Evolutionary conservation across 148 eudicot species (phyloP).

Genomic region (Rhododendron ovatum): DNA sequence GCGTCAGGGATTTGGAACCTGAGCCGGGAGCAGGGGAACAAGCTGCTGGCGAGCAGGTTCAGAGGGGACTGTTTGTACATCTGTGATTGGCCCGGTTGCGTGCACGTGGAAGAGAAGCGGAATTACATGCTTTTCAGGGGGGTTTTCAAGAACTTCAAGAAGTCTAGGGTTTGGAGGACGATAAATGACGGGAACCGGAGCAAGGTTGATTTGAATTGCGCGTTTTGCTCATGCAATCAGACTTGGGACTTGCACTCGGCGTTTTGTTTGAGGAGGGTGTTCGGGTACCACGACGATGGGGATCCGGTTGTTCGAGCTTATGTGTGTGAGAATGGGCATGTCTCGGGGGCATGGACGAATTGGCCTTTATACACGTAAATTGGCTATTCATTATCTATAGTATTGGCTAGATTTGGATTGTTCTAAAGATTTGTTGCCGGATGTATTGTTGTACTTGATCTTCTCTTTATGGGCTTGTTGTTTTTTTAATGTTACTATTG

Average conservation of each 20-base stretch:
- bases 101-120: constrained; percentile 72
- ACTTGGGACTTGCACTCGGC: constrained; percentile 93
- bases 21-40: constrained; percentile 82
- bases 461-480: neutral
- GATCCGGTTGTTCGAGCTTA: constrained; percentile 91
- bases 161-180: constrained; percentile 82
- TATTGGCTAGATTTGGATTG: neutral
- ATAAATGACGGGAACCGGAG: constrained; percentile 68
- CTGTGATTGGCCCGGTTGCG: constrained; percentile 94
- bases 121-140: constrained; percentile 88
- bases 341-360: constrained; percentile 97
- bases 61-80: constrained; percentile 74
- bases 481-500: neutral
- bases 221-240: constrained; percentile 58
- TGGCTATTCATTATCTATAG: neutral
- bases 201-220: constrained; percentile 57
- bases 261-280: constrained; percentile 80
- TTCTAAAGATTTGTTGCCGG: neutral
- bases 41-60: constrained; percentile 73
- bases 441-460: neutral
- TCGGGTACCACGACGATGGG: constrained; percentile 88
- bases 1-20: constrained; percentile 70
- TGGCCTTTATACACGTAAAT: constrained; percentile 60
- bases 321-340: constrained; percentile 98
- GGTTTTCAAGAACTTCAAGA: constrained; percentile 76